Percentiles rank a stretch among this genome's conserved stretches.
Evolutionary conservation across 148 eudicot genomes (phyloP).

Genomic region (Rhododendron griersonianum): DNA sequence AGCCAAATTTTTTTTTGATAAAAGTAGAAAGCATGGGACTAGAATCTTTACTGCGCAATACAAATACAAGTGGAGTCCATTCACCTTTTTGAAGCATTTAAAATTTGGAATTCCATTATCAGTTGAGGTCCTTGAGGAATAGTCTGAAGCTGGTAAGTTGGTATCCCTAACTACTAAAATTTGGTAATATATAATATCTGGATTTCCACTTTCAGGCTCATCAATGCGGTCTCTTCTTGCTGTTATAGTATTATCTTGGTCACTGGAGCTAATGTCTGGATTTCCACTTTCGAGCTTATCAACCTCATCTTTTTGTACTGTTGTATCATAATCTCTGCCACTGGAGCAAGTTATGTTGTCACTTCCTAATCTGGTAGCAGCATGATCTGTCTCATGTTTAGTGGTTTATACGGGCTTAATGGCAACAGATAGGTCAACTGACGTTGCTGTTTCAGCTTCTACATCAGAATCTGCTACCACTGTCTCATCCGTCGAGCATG

Average conservation of each 20-base stretch:
- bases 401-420: too few species aligned
- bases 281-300: too few species aligned
- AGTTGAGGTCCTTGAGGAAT: slow-evolving; percentile 25
- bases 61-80: not conserved
- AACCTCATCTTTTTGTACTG: too few species aligned
- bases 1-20: not conserved
- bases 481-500: too few species aligned
- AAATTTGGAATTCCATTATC: slow-evolving; percentile 51
- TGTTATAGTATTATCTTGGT: slow-evolving; percentile 21
- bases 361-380: too few species aligned
- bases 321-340: too few species aligned
- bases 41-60: not conserved
- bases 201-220: slow-evolving; percentile 46
- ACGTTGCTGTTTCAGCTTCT: too few species aligned
- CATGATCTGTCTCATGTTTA: too few species aligned
- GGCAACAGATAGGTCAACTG: too few species aligned
- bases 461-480: too few species aligned
- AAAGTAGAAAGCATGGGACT: not conserved
- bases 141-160: slow-evolving; percentile 25
- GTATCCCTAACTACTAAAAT: slow-evolving; percentile 57
- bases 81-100: slow-evolving; percentile 91
- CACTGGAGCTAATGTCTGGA: too few species aligned
- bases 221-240: slow-evolving; percentile 32
- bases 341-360: too few species aligned
- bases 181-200: slow-evolving; percentile 76